Evolutionary conservation across 257 asterid species (phyloP), one percentile per base, ranked within the genome.

Genomic region (Solanum acaule): DNA sequence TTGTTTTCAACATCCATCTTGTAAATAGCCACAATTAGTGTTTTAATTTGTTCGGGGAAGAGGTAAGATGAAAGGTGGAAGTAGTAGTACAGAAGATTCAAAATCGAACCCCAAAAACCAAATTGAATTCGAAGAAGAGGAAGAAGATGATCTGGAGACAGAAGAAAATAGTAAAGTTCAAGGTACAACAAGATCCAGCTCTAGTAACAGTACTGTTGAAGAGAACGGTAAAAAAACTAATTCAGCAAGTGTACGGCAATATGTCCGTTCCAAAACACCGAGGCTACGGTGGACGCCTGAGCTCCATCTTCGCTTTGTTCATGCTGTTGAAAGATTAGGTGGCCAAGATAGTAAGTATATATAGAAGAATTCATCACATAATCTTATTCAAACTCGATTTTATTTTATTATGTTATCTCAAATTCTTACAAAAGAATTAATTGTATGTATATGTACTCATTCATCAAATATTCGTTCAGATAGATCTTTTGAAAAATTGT

Each of bases 221-320:
- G 98, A 95, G 91, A 92, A 88, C 87, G 93, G 94, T 4, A 94
- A 93, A 85, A 94, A 89, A 91, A 75, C 88, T 27, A 91, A 75
- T 22, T 90, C 93, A 31, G 99, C 96, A 93, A 93, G 98, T 82
- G 98, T 96, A 22, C 90, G 99, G 90, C 98, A 90, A 44, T 96
- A 96, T 65, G 68, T 91, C 86, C 96, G 99, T 23, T 96, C 99
- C 0, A 96, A 94, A 89, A 96, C 93, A 7, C 97, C 98, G 16
- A 92, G 99, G 33, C 96, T 96, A 37, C 93, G 99, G 16, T 95
- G 98, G 99, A 96, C 98, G 1, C 98, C 98, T 46, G 96, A 95
- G 91, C 98, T 96, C 89, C 98, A 95, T 68, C 95, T 94, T 91
- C 92, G 98, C 94, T 96, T 95, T 90, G 88, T 94, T 89, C 96